phyloP scores from a whole-genome alignment of 371 early-diverging fungal species.

The Lichtheimia ornata region DNA sequence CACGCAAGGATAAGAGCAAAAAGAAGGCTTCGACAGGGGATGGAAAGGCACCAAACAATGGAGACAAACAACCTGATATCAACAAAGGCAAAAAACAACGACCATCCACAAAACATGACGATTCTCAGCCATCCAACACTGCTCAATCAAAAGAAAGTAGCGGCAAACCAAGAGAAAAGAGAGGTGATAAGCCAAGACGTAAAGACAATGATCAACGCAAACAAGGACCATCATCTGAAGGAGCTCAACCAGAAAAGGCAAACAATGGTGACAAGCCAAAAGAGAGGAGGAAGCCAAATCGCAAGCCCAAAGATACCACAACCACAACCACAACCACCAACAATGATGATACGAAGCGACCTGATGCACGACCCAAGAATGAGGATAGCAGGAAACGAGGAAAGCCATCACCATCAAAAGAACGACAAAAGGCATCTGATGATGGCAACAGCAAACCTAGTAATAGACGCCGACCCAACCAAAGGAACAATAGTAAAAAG shows the following conservation, averaged over 20 bases:
- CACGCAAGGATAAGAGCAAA: background rate
- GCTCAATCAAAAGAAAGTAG: background rate
- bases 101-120: no score
- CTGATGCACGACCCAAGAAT: background rate
- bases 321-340: no score
- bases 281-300: background rate
- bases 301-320: no score
- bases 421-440: no score
- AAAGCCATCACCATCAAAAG: no score
- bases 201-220: no score
- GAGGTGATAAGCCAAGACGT: background rate
- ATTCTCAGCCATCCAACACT: no score
- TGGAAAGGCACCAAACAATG: conserved; percentile 14
- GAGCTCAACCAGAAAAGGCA: background rate
- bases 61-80: background rate
- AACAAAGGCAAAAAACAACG: conserved; percentile 1
- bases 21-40: conserved; percentile 20
- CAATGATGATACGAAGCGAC: no score
- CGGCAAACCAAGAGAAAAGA: conserved; percentile 7
- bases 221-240: conserved; percentile 1
- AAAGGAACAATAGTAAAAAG: no score
- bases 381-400: conserved; percentile 1
- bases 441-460: no score
- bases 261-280: background rate
- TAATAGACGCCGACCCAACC: no score